These are phyloP conservation scores for Tricholoma sp. DNA, from an alignment of 768 basidiomycete species.

Conservation along the genomic window DNA sequence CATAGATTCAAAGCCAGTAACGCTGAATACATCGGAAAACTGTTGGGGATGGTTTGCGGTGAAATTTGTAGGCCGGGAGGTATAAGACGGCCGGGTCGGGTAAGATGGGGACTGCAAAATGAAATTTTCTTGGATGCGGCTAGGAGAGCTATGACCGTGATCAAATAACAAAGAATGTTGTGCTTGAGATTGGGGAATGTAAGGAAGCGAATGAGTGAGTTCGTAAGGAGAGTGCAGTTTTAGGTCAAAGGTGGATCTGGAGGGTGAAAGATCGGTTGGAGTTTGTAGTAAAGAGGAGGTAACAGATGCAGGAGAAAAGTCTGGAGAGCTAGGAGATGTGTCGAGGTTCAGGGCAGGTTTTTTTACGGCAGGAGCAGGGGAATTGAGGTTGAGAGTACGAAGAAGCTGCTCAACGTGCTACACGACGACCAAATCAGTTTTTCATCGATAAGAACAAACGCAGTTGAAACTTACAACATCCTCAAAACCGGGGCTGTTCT, in stretches of 20 bases:
- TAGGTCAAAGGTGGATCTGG: slow-evolving; percentile 49
- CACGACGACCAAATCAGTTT: neutral
- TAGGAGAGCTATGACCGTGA: slow-evolving; percentile 17
- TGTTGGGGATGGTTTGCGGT: slow-evolving; percentile 20
- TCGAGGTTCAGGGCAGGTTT: slow-evolving; percentile 43
- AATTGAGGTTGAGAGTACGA: slow-evolving; percentile 74
- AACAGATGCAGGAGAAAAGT: slow-evolving; percentile 69
- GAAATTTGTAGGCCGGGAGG: slow-evolving; percentile 9
- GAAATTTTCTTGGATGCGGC: slow-evolving; percentile 15
- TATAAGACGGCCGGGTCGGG: neutral
- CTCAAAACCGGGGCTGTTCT: slow-evolving; percentile 49
- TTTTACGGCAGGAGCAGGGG: slow-evolving; percentile 51
- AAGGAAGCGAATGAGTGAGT: slow-evolving; percentile 35
- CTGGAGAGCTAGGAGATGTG: slow-evolving; percentile 51
- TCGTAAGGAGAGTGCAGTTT: slow-evolving; percentile 55
- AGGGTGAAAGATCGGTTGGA: slow-evolving; percentile 70
- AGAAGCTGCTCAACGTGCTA: slow-evolving; percentile 80
- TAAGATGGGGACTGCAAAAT: slow-evolving; percentile 9
- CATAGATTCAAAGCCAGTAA: slow-evolving; percentile 47
- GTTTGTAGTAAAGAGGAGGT: slow-evolving; percentile 62
- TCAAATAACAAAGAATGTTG: slow-evolving; percentile 42
- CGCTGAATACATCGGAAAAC: slow-evolving; percentile 14
- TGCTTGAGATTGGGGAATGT: slow-evolving; percentile 24
- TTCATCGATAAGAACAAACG: slow-evolving; percentile 4
- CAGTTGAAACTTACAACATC: slow-evolving; percentile 40